These are phyloP conservation scores for Alternaria sp. DNA, from an alignment of 2,329 filamentous ascomycete species.

Conservation along the genomic window DNA sequence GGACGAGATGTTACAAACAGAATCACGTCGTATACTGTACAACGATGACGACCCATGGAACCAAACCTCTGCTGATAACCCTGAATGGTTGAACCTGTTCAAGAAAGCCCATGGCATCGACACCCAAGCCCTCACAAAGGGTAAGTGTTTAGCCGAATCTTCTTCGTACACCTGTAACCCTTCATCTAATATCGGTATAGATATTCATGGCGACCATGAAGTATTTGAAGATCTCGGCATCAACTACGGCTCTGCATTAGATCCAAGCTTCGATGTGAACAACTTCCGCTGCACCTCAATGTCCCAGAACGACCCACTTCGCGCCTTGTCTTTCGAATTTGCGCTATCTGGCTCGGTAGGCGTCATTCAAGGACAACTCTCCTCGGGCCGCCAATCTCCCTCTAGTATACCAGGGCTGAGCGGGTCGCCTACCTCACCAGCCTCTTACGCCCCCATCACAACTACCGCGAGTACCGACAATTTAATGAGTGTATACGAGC, in stretches of 20 bases:
- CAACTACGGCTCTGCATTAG: slow-evolving; percentile 30
- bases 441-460: slow-evolving; percentile 22
- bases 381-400: slow-evolving; percentile 27
- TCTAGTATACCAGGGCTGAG: slow-evolving; percentile 29
- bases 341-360: slow-evolving; percentile 35
- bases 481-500: slow-evolving; percentile 20
- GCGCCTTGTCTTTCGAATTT: slow-evolving; percentile 37
- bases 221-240: slow-evolving; percentile 49
- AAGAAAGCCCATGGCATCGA: slow-evolving; percentile 59
- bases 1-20: slow-evolving; percentile 60
- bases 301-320: slow-evolving; percentile 21
- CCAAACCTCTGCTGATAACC: slow-evolving; percentile 51
- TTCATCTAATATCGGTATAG: slow-evolving; percentile 9
- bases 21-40: slow-evolving; percentile 60
- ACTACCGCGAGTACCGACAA: slow-evolving; percentile 21
- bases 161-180: neutral
- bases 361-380: slow-evolving; percentile 23
- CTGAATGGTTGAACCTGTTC: slow-evolving; percentile 60
- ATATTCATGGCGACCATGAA: slow-evolving; percentile 33
- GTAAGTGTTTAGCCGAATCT: slow-evolving; percentile 5
- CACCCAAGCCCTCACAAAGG: slow-evolving; percentile 12
- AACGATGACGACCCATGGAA: slow-evolving; percentile 61
- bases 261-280: slow-evolving; percentile 42
- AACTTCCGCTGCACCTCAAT: slow-evolving; percentile 34
- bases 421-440: slow-evolving; percentile 28